These are phyloP conservation scores for Bruguiera hainesii DNA, from an alignment of 441 rosid genomes.

Conservation along the genomic window DNA sequence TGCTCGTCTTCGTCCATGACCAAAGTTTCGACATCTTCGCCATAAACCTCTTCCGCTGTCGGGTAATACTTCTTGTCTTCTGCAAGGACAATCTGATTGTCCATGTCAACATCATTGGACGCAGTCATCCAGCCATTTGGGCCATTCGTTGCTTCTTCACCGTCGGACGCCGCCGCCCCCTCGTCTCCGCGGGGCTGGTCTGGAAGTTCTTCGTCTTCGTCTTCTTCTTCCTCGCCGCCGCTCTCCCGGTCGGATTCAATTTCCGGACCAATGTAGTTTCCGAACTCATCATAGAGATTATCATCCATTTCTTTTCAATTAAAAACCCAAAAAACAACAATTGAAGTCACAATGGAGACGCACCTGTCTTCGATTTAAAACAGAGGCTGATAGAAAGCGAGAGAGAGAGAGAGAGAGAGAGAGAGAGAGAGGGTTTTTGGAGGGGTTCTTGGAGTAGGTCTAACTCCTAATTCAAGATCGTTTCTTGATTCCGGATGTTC, in stretches of 20 bases:
- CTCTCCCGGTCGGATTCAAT: slow-evolving; percentile 89
- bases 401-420: too few relatives aligned
- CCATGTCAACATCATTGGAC: slow-evolving; percentile 70
- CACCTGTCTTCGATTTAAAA: too few relatives aligned
- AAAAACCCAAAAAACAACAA: slow-evolving; percentile 14
- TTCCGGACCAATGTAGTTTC: slow-evolving; percentile 94
- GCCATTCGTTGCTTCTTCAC: slow-evolving; percentile 44
- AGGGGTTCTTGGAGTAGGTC: too few relatives aligned
- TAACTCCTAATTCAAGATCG: too few relatives aligned
- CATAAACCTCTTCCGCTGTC: slow-evolving; percentile 95
- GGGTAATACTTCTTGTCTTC: slow-evolving; percentile 97
- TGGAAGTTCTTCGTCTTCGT: slow-evolving; percentile 65
- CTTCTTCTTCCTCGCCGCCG: slow-evolving; percentile 66
- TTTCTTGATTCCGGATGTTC: too few relatives aligned
- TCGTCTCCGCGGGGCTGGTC: slow-evolving; percentile 51
- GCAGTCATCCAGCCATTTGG: slow-evolving; percentile 84
- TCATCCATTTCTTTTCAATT: slow-evolving; percentile 58
- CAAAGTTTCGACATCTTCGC: slow-evolving; percentile 90
- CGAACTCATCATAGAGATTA: slow-evolving; percentile 92
- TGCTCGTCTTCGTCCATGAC: slow-evolving; percentile 98
- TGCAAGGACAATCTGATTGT: slow-evolving; percentile 88
- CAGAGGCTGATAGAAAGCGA: too few relatives aligned
- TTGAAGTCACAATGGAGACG: not conserved
- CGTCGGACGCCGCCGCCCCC: slow-evolving; percentile 56
- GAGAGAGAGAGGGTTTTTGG: too few relatives aligned